Percentiles rank a stretch among this genome's conserved stretches.
Conservation (phyloP, 331 rosid species). For the Spiraea crenata region DNA sequence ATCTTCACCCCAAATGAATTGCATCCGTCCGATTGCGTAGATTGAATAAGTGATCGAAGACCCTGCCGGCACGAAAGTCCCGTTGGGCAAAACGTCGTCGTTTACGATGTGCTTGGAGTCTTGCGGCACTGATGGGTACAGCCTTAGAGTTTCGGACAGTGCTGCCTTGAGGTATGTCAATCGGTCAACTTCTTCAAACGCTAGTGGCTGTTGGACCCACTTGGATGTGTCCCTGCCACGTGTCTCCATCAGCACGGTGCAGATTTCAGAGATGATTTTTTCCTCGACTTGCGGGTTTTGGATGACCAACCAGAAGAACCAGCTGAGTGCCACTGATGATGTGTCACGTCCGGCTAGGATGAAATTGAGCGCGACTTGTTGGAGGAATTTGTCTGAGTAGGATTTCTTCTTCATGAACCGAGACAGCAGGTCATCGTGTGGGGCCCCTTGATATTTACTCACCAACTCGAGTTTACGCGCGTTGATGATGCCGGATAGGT, state of each 20-base stretch:
- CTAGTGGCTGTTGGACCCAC: constrained; percentile 61
- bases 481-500: constrained; percentile 51
- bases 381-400: constrained; percentile 64
- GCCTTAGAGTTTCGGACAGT: constrained; percentile 64
- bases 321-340: constrained; percentile 71
- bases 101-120: constrained; percentile 65
- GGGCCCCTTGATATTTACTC: constrained; percentile 19
- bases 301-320: constrained; percentile 75
- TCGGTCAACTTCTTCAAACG: constrained; percentile 74
- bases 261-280: constrained; percentile 52
- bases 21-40: constrained; percentile 69
- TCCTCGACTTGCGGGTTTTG: constrained; percentile 51
- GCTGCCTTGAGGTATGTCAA: constrained; percentile 69
- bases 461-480: constrained; percentile 55
- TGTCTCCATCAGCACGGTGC: constrained; percentile 57
- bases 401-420: constrained; percentile 77
- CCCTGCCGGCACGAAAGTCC: constrained; percentile 62
- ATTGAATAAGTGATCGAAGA: constrained; percentile 62
- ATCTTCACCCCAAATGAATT: constrained; percentile 81
- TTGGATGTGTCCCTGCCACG: constrained; percentile 47
- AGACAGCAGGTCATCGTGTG: constrained; percentile 66
- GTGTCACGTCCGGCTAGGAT: constrained; percentile 93
- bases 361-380: constrained; percentile 77
- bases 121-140: constrained; percentile 81
- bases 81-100: constrained; percentile 64